Percentiles rank a stretch among this genome's conserved stretches.
These are phyloP conservation scores for Colletotrichum sublineola DNA, from an alignment of 2,329 filamentous ascomycete species.

Conservation along the genomic window DNA sequence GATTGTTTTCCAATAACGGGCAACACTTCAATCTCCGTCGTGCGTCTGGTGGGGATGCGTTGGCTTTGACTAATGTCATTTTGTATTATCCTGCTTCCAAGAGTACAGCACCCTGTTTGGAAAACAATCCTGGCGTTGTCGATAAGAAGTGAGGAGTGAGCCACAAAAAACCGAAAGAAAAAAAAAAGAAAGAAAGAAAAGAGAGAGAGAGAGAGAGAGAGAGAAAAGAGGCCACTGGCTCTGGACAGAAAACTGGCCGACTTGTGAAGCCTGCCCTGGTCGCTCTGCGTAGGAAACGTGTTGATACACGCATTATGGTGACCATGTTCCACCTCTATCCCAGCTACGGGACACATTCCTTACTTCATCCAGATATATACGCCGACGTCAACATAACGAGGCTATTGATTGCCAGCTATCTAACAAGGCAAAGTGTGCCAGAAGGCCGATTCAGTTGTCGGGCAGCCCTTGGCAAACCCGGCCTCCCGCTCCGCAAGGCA, in stretches of 20 bases:
- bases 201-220: no score
- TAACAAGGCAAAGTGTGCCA: background rate
- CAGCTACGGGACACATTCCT: background rate
- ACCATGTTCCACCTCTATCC: background rate
- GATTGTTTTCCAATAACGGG: background rate
- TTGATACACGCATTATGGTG: background rate
- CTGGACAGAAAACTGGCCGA: background rate
- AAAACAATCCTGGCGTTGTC: background rate
- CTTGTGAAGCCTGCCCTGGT: background rate
- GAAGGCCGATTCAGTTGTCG: background rate
- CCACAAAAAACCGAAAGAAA: no score
- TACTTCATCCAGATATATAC: background rate
- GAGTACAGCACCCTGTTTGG: background rate
- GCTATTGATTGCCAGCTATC: background rate
- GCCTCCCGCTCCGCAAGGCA: background rate
- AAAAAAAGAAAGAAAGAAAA: no score
- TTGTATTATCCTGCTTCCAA: background rate
- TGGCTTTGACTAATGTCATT: background rate
- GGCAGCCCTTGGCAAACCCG: background rate
- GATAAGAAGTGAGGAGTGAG: background rate
- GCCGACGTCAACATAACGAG: background rate
- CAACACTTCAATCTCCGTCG: background rate
- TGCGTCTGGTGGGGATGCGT: slow-evolving; percentile 5
- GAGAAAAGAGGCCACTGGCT: background rate
- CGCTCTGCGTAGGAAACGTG: background rate